These are phyloP conservation scores for Vanrija sp. DNA, from an alignment of 1,284 basidiomycete genomes.

Conservation along the genomic window DNA sequence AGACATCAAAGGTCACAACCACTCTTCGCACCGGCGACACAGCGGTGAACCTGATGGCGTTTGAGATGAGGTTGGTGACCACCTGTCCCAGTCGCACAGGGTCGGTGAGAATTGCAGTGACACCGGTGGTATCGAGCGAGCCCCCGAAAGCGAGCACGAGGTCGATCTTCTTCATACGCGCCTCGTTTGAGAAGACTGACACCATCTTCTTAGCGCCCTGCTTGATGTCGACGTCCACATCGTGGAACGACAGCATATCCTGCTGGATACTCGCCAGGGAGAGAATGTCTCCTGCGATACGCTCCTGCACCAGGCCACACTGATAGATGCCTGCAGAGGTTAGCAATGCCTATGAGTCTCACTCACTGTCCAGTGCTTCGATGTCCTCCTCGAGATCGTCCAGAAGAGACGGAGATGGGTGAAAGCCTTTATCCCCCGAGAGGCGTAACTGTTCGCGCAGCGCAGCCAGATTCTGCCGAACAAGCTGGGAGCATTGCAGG, in stretches of 20 bases:
- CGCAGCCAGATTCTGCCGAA: conserved; percentile 23
- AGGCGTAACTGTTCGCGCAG: conserved; percentile 10
- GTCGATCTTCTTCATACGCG: conserved; percentile 17
- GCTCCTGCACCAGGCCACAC: conserved; percentile 47
- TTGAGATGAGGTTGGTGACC: conserved; percentile 23
- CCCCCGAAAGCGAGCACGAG: conserved; percentile 14
- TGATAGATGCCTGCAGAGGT: conserved; percentile 27
- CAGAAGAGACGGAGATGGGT: conserved; percentile 18
- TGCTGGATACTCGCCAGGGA: conserved; percentile 48
- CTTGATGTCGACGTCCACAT: conserved; percentile 30
- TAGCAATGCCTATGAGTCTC: not conserved
- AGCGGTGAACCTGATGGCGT: conserved; percentile 23
- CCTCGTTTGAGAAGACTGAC: conserved; percentile 17
- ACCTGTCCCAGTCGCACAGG: conserved; percentile 30
- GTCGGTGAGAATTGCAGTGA: conserved; percentile 20
- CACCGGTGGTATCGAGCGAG: conserved; percentile 4
- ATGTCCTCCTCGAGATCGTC: conserved; percentile 36
- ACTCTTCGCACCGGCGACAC: conserved; percentile 15
- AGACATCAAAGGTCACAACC: conserved; percentile 23
- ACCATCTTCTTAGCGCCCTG: conserved; percentile 26
- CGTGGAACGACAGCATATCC: conserved; percentile 18
- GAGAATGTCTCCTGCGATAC: conserved; percentile 48
- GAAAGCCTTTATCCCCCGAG: conserved; percentile 2
- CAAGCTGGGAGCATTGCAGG: conserved; percentile 24
- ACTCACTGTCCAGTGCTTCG: conserved; percentile 28